Evolutionary conservation across 1,284 basidiomycete species (phyloP), one percentile per base, ranked within the genome.

Genomic region (Ustanciosporium gigantosporum): DNA sequence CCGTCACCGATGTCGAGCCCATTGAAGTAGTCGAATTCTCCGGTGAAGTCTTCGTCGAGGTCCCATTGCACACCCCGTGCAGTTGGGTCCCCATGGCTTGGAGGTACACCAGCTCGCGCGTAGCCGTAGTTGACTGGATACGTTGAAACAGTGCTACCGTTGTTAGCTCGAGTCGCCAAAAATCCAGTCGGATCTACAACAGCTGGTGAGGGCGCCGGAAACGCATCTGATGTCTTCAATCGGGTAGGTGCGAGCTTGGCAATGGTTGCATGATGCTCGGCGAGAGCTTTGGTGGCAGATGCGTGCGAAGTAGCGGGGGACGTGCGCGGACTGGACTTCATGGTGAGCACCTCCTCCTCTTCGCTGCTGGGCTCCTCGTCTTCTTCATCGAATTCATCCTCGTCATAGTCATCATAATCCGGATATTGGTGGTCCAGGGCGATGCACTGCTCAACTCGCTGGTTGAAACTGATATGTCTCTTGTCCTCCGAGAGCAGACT

Each of bases 391-490:
- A 41, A 83, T 20, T 66, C 62, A 16, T 68, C 55, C 24, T 75
- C 80, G 39, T 65, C 66, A 24, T 61, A 50, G 16, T 71, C 60
- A 32, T 72, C 69, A 31, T 73, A 70, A 35, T 73, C 52, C 2
- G 53, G 52, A 22, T 66, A 69, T 20, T 68, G 58, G 15, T 58
- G 46, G 35, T 84, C 83, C 73, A 98, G 88, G n/a, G 94, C 89
- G 61, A 98, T 94, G 76, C 87, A 92, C 79, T 97, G 95, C 79
- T 97, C 91, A 29, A 98, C 94, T 73, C 93, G 94, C 1, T 92
- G 94, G 79, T 97, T 97, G 84, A 98, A 98, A 70, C 85, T 89
- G 80, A 98, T 98, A 78, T 97, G 94, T 58, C 85, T 83, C 79
- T 85, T 86, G 14, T 66, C 62, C 3, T 66, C 62, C 5, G 57